A percentile compares a stretch with the other conserved stretches of the same genome.
phyloP scores from a whole-genome alignment of 345 rosid species.

The Salix caprea region DNA sequence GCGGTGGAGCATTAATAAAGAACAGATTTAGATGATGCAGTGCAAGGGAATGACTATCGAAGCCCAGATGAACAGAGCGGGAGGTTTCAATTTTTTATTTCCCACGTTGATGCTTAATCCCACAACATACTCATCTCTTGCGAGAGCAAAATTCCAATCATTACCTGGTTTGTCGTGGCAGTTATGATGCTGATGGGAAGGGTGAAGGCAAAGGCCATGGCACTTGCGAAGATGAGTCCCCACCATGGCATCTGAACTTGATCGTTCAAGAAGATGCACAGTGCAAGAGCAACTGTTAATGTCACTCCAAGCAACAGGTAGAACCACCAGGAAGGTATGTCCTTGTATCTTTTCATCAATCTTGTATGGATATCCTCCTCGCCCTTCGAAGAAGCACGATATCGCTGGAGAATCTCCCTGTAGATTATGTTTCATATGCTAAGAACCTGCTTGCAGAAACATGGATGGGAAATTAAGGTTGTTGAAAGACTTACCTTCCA shows the following conservation, averaged over 20 bases:
- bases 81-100: background rate
- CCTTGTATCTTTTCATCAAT: slow-evolving; percentile 69
- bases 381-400: slow-evolving; percentile 55
- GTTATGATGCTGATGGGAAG: slow-evolving; percentile 86
- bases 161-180: slow-evolving; percentile 88
- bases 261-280: slow-evolving; percentile 64
- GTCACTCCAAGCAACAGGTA: slow-evolving; percentile 43
- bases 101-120: too few species aligned
- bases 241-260: slow-evolving; percentile 96
- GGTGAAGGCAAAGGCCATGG: slow-evolving; percentile 71
- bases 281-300: slow-evolving; percentile 47
- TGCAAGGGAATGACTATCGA: background rate
- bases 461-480: background rate
- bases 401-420: slow-evolving; percentile 70
- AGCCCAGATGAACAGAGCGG: background rate
- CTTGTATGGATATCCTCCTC: slow-evolving; percentile 79
- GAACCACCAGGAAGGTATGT: slow-evolving; percentile 95
- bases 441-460: background rate
- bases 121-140: too few species aligned
- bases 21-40: background rate
- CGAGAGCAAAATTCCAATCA: background rate
- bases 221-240: slow-evolving; percentile 75
- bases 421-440: background rate
- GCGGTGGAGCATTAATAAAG: slow-evolving; percentile 1
- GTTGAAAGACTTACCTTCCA: slow-evolving; percentile 55